Conservation (phyloP, 164 flowering plant species). For the Vitis labrusca region DNA sequence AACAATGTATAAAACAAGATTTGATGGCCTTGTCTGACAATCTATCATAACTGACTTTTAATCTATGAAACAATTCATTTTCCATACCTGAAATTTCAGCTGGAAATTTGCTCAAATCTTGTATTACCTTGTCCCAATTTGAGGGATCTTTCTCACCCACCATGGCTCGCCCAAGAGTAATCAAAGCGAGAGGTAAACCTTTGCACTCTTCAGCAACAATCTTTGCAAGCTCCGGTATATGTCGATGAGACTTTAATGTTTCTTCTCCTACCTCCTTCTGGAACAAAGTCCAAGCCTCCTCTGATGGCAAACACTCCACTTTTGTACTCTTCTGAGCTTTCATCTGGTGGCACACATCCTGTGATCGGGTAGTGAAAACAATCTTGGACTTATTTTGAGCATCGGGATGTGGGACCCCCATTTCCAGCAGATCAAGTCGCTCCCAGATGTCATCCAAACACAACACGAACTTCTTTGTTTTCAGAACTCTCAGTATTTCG, state of each 20-base stretch:
- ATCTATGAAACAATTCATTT: background rate
- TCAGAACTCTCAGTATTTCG: background rate
- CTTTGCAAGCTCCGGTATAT: conserved; percentile 4
- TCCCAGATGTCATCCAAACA: conserved; percentile 14
- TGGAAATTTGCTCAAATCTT: background rate
- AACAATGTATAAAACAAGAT: conserved; percentile 14
- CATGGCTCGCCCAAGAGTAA: conserved; percentile 13
- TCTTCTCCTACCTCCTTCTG: conserved; percentile 11
- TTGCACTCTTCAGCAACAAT: conserved; percentile 4
- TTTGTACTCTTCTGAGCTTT: conserved; percentile 4
- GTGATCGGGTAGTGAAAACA: conserved; percentile 2
- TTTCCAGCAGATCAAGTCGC: background rate
- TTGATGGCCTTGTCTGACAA: background rate
- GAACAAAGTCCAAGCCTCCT: conserved; percentile 20
- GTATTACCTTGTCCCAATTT: conserved; percentile 13
- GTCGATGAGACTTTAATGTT: conserved; percentile 4
- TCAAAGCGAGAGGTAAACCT: conserved; percentile 21
- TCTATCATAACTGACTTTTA: conserved; percentile 18
- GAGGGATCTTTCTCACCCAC: conserved; percentile 5
- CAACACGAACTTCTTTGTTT: conserved; percentile 3
- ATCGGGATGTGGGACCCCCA: conserved; percentile 1
- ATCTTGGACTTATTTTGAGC: conserved; percentile 2
- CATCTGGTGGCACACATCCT: conserved; percentile 16
- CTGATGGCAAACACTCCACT: background rate
- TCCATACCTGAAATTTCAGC: conserved; percentile 11